Percentiles rank a stretch among this genome's conserved stretches.
Conservation (phyloP, 2,329 filamentous ascomycete species). For the Calonectria ilicicola region DNA sequence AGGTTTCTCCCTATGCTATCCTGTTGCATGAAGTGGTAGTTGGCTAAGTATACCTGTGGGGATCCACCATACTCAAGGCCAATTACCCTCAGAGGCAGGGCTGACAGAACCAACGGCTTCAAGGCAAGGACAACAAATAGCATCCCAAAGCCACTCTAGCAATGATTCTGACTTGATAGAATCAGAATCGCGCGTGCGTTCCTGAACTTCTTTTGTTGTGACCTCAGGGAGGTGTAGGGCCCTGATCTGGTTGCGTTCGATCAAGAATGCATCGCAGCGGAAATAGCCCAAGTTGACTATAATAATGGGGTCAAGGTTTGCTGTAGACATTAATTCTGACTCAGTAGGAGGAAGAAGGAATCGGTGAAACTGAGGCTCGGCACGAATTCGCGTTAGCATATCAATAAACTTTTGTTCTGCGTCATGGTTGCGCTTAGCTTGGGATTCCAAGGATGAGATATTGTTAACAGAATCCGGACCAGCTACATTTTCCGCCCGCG, state of each 20-base stretch:
- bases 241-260: no score
- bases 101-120: neutral
- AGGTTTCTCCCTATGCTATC: neutral
- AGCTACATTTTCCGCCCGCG: neutral
- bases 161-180: neutral
- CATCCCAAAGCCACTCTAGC: neutral
- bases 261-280: no score
- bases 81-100: neutral
- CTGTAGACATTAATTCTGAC: no score
- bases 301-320: no score
- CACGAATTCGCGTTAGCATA: no score
- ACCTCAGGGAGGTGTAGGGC: neutral
- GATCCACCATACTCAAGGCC: neutral
- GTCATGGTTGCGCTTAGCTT: neutral
- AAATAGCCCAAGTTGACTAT: no score
- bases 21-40: neutral
- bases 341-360: no score
- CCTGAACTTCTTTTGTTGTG: neutral
- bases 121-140: neutral
- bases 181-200: neutral
- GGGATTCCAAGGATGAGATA: neutral
- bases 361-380: no score
- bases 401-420: no score
- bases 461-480: neutral
- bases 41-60: neutral